Evolutionary conservation across 768 basidiomycete genomes (phyloP).

Genomic region (Rhizopogon rudus): DNA sequence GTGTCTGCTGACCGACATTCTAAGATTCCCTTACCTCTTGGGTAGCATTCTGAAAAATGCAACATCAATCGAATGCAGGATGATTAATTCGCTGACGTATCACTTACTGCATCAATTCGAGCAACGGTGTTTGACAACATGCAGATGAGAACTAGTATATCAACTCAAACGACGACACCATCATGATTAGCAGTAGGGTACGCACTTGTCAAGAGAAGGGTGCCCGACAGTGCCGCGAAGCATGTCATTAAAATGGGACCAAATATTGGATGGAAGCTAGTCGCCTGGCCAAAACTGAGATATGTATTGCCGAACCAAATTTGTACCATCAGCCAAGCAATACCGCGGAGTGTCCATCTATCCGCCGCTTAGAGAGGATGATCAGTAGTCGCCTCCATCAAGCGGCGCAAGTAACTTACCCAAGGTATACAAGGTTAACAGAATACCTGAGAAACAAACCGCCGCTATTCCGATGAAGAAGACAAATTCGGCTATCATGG

Average conservation of each 20-base stretch:
- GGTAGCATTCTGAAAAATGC: constrained; percentile 43
- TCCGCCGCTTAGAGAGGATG: constrained; percentile 21
- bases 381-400: constrained; percentile 19
- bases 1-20: not conserved
- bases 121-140: constrained; percentile 90
- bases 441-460: constrained; percentile 77
- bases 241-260: constrained; percentile 76
- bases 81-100: not conserved
- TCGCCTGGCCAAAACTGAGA: constrained; percentile 50
- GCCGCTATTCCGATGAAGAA: constrained; percentile 76
- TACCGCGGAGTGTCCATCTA: constrained; percentile 36
- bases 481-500: constrained; percentile 76
- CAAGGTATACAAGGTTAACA: constrained; percentile 50
- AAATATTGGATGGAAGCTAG: constrained; percentile 63
- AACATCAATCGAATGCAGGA: not conserved
- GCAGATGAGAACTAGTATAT: constrained; percentile 61
- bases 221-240: constrained; percentile 77
- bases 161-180: constrained; percentile 6
- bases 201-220: constrained; percentile 76
- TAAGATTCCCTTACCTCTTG: constrained; percentile 40
- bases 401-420: constrained; percentile 22
- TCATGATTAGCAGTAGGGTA: constrained; percentile 2
- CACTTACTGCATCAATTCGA: constrained; percentile 55
- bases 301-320: constrained; percentile 85
- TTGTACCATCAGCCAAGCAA: constrained; percentile 81